Base-by-base conservation (phyloP, 225 moss, liverwort and hornwort species). In the Bryoerythrophyllum caledonicum region DNA sequence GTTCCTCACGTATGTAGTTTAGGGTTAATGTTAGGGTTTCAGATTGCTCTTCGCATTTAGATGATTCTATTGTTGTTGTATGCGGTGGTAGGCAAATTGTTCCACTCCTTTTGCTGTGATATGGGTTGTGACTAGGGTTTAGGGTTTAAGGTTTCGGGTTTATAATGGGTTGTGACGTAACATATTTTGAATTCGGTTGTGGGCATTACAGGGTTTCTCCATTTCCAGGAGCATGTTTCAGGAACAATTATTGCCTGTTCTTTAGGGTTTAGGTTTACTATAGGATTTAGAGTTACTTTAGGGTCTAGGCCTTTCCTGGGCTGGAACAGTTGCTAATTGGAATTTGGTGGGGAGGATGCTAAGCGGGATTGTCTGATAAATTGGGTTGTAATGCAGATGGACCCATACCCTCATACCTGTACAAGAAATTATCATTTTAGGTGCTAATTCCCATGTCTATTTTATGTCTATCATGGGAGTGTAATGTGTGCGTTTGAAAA, bases 11-110 rank as follows among this genome's bases (percentile, higher is more conserved):
- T 32, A 10, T 68, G 13, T 19, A 35, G 20, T 34, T 30, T 10
- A 23, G 40, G 38, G 38, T 63, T 70, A 62, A 63, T 62, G 62
- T 63, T 77, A 49, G 70, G 77, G 28, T 55, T 14, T 55, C 23
- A 64, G 65, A 30, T 67, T 43, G 57, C 44, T 58, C 41, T 16
- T 56, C 66, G 56, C 32, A 20, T 21, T 56, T 32, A 44, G 28
- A 54, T 63, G 25, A 37, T 46, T 61, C 14, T 32, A 20, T 2
- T 17, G 35, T 67, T 59, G 34, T 46, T 67, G 7, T 32, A 21
- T 55, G 65, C 6, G 9, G 63, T 40, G 13, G 10, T 9, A 15
- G 44, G 44, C 15, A 43, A 16, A 26, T 65, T 24, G 16, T 43
- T 65, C 25, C 14, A 21, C 28, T 32, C 6, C 60, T 20, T 3